Evolutionary conservation across 176 grass and related monocot genomes (phyloP).

Genomic region (Raddia distichophylla): DNA sequence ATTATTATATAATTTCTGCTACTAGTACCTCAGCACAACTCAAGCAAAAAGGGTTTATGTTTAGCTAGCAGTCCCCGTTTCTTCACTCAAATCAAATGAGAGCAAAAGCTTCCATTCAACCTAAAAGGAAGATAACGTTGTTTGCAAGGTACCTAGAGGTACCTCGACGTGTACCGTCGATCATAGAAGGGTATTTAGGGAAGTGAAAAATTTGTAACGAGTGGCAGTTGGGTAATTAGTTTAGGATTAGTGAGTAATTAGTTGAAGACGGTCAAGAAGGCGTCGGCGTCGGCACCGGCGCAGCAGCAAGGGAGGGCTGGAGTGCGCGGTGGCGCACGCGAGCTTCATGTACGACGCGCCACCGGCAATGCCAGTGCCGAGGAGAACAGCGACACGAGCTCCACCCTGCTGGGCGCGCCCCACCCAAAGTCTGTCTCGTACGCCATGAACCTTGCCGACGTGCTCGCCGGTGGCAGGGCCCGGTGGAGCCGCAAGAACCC

Average conservation of each 20-base stretch:
- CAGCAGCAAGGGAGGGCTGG: no score
- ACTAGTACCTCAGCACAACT: conserved; percentile 27
- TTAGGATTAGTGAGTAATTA: no score
- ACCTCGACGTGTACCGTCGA: no score
- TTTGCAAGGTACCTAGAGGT: no score
- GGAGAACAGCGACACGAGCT: conserved; percentile 31
- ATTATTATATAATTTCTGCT: conserved; percentile 17
- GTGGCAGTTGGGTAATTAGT: no score
- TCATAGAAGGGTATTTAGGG: no score
- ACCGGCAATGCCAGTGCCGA: no score
- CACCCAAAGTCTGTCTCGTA: conserved; percentile 51
- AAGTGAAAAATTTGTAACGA: no score
- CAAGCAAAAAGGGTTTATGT: conserved; percentile 6
- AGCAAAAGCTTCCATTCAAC: not conserved
- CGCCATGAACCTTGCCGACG: conserved; percentile 31
- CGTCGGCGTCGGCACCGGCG: no score
- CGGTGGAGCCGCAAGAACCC: fast-evolving
- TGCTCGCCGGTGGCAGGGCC: not conserved
- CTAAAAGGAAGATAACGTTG: not conserved
- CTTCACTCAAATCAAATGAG: conserved; percentile 19
- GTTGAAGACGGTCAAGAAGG: no score
- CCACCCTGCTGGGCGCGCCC: conserved; percentile 37
- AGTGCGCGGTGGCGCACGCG: no score
- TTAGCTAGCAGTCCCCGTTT: conserved; percentile 13
- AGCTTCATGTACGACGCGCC: no score